phyloP scores from a whole-genome alignment of 164 flowering plant species.

The Stephania yunnanensis region DNA sequence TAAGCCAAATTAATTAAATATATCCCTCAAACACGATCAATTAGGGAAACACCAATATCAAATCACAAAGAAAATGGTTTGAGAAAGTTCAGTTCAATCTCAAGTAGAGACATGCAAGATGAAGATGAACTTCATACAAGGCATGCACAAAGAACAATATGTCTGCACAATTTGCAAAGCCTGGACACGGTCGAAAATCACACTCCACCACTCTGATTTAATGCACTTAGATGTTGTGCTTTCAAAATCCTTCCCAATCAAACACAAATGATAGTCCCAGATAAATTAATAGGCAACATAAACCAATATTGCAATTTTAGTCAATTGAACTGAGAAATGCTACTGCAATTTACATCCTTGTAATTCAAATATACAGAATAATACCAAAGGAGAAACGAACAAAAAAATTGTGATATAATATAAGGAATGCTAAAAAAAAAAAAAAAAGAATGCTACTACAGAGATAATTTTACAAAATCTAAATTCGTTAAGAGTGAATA shows the following conservation, averaged over 20 bases:
- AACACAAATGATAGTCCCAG: too few relatives aligned
- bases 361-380: slow-evolving; percentile 6
- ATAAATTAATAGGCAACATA: background rate
- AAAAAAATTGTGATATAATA: background rate
- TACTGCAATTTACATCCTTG: background rate
- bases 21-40: too few relatives aligned
- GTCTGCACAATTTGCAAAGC: background rate
- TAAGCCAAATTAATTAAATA: too few relatives aligned
- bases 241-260: too few relatives aligned
- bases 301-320: background rate
- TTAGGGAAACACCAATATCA: too few relatives aligned
- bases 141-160: background rate
- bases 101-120: too few relatives aligned
- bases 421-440: background rate
- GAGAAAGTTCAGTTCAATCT: too few relatives aligned
- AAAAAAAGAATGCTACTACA: background rate
- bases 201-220: too few relatives aligned
- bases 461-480: background rate
- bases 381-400: background rate
- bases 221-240: too few relatives aligned
- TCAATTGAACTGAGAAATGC: background rate
- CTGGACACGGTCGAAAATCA: too few relatives aligned
- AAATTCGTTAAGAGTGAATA: background rate
- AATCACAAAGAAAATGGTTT: too few relatives aligned
- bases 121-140: too few relatives aligned